Base-by-base conservation (phyloP, 1,284 basidiomycete genomes). In the Malassezia yamatoensis region DNA sequence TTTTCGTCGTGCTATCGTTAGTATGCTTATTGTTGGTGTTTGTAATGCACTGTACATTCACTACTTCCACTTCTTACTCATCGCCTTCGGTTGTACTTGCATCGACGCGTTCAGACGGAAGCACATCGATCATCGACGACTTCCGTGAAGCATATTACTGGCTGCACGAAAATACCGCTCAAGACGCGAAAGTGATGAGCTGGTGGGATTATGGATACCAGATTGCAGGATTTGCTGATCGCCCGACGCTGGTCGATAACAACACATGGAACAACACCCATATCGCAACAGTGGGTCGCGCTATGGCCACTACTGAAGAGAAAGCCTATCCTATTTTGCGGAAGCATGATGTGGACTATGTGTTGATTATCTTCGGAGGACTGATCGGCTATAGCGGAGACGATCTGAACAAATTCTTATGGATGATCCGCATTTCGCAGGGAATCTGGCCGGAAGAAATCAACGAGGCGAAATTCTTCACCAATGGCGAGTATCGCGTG, bases 151-250 rank as follows among this genome's bases (percentile, higher is more conserved):
- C 94, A n/a, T 98, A 99, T 72, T 96, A 98, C 77, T 99, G 94
- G 94, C 78, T 99, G 50, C 82, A 91, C 54, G 87, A 93, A 77
- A 99, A 98, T 79, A 99, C 94, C 1, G 81, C 85, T 3, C 79
- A 88, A 75, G 85, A 89, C 63, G 84, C 90, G 12, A 91, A 96
- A 43, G 84, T 98, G 37, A 93, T 94, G 89, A 90, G 87, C 64
- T 99, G 94, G 94, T 98, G 94, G 94, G 94, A 99, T 78, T 99
- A 98, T 70, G 94, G 94, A 18, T 98, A 98, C 76, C 93, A 98
- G 78, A 96, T 98, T 71, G 89, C 91, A 41, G 94, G 94, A 47
- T 96, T 98, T 88, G 90, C 94, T 11, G 90, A 96, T 78, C 81
- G 94, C 41, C 84, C 88, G n/a, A 94, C 90, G 2, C 79, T 99